Percentiles rank a stretch among this genome's conserved stretches.
Conservation (phyloP, 306 rosid species). For the Inga oerstediana region DNA sequence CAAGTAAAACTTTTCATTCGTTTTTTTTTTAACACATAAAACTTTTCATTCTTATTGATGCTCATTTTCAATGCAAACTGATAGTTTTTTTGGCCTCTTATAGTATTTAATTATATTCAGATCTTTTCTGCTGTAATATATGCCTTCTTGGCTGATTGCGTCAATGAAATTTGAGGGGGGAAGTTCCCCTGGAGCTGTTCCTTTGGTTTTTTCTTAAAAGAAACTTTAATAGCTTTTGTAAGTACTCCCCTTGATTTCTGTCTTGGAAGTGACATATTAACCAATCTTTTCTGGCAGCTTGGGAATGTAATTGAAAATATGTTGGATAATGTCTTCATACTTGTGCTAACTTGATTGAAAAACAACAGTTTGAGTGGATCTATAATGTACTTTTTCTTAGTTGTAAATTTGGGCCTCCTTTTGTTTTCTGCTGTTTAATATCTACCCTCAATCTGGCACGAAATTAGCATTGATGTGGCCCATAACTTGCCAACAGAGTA, state of each 20-base stretch:
- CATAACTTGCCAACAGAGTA: not conserved
- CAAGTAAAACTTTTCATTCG: not conserved
- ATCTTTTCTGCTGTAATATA: not conserved
- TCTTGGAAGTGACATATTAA: not conserved
- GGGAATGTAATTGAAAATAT: not conserved
- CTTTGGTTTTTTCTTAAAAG: not conserved
- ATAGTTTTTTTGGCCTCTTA: not conserved
- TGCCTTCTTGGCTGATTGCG: not conserved
- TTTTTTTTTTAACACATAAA: not conserved
- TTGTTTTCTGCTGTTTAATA: not conserved
- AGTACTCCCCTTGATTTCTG: not conserved
- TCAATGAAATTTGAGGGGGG: not conserved
- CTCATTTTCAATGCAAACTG: not conserved
- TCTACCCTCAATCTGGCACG: not conserved
- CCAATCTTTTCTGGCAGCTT: not conserved
- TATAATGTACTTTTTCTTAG: not conserved
- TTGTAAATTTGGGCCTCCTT: not conserved
- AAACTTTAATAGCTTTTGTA: not conserved
- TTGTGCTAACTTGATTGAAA: not conserved
- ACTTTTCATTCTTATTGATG: not conserved
- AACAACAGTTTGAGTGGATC: not conserved
- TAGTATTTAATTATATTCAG: not conserved
- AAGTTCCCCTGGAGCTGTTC: slow-evolving; percentile 7
- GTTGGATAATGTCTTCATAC: not conserved
- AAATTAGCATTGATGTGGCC: not conserved